A percentile compares a stretch with the other conserved stretches of the same genome.
These are phyloP conservation scores for Mycosphaerelloides madeirae DNA, from an alignment of 2,329 filamentous ascomycete species.

Conservation along the genomic window DNA sequence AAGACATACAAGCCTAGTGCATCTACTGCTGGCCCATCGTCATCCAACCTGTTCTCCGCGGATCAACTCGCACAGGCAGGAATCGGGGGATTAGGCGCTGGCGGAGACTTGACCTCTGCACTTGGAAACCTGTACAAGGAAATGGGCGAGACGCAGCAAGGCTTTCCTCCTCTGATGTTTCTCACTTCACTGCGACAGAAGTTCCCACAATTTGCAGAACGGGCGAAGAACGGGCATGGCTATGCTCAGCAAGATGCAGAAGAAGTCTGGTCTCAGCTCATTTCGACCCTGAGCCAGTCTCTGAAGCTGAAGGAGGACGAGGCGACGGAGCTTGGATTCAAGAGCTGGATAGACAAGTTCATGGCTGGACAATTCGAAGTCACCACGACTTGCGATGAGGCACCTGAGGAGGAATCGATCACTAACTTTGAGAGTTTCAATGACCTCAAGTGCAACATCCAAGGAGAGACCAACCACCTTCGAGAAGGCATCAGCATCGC, in stretches of 20 bases:
- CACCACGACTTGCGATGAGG: slow-evolving; percentile 76
- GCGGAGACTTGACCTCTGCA: slow-evolving; percentile 68
- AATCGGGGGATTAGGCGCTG: slow-evolving; percentile 54
- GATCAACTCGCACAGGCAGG: slow-evolving; percentile 46
- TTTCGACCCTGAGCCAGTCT: slow-evolving; percentile 75
- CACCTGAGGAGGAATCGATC: slow-evolving; percentile 68
- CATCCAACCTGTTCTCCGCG: slow-evolving; percentile 28
- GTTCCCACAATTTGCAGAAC: slow-evolving; percentile 92
- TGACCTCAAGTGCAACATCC: slow-evolving; percentile 96
- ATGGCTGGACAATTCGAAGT: slow-evolving; percentile 79
- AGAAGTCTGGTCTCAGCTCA: slow-evolving; percentile 95
- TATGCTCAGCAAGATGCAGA: slow-evolving; percentile 99
- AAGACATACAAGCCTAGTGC: slow-evolving; percentile 50
- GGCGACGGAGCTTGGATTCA: slow-evolving; percentile 57
- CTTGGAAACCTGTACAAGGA: slow-evolving; percentile 79
- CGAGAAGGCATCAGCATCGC: slow-evolving; percentile 80
- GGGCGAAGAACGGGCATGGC: slow-evolving; percentile 71
- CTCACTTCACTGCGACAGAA: slow-evolving; percentile 70
- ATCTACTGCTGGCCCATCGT: slow-evolving; percentile 20
- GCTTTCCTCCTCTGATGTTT: slow-evolving; percentile 80
- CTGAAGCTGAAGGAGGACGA: slow-evolving; percentile 59
- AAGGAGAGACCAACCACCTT: slow-evolving; percentile 78
- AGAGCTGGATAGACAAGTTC: slow-evolving; percentile 69
- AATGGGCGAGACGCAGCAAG: slow-evolving; percentile 83
- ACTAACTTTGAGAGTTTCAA: slow-evolving; percentile 70